Conservation (phyloP, 441 rosid species). For the Populus tomentosa region DNA sequence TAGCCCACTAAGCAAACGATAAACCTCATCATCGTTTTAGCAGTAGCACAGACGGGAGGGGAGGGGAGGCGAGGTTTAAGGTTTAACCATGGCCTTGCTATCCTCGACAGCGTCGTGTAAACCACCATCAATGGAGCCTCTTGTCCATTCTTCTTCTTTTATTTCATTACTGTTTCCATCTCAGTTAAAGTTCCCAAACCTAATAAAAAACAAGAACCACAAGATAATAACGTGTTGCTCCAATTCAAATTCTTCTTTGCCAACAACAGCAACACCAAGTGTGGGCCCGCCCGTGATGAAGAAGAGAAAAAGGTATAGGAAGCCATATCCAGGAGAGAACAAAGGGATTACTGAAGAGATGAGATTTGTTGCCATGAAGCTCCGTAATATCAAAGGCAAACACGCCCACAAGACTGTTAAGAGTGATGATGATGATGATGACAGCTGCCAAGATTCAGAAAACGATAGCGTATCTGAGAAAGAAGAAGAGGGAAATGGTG, state of each 20-base stretch:
- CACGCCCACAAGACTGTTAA: conserved; percentile 22
- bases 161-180: not conserved
- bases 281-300: conserved; percentile 30
- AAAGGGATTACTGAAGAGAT: conserved; percentile 85
- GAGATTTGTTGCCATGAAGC: conserved; percentile 92
- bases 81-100: conserved; percentile 1
- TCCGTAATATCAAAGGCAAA: conserved; percentile 65
- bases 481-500: conserved; percentile 12
- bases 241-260: conserved; percentile 12
- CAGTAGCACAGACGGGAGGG: not conserved
- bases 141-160: not conserved
- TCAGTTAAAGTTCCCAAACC: conserved; percentile 12
- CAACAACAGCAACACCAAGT: not conserved
- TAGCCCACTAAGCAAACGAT: not conserved
- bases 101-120: not conserved
- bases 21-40: not conserved
- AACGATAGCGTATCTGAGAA: conserved; percentile 8
- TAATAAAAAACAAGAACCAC: not conserved
- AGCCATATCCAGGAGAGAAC: conserved; percentile 76
- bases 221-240: conserved; percentile 7
- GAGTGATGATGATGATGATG: conserved; percentile 19
- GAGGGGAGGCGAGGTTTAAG: not conserved
- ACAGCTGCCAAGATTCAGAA: conserved; percentile 8
- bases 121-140: not conserved
- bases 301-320: conserved; percentile 67